Base-by-base conservation (phyloP, 371 early-diverging fungal genomes). In the Fennellomyces sp. region DNA sequence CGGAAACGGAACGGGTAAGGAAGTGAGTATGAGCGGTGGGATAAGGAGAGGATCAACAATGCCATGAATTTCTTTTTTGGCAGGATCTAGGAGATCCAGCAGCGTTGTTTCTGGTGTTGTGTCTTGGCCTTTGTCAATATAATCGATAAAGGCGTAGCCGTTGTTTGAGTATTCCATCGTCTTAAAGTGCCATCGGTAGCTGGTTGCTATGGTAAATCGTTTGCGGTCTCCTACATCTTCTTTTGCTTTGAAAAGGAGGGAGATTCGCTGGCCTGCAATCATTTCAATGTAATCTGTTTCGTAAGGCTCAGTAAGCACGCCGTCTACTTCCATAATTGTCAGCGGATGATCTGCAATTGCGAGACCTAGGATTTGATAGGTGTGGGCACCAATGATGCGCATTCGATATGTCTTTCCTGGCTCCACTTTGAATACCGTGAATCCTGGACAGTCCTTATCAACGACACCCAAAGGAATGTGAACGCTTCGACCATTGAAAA, bases 241-340 rank as follows among this genome's bases (percentile, higher is more conserved):
- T 35, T 69, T 47, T 0, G 70, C 62, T 17, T 73, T 53, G 15
- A 77, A 2, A 7, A 77, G 49, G 1, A 72, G 70, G 0, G 78
- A 78, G 41, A 70, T 72, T 3, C 78, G 72, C 27, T 78, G 78
- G 6, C 72, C 78, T 1, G 78, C 58, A 1, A 75, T 57, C 2
- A 78, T 61, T 36, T 78, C 78, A 1, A 78, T 25, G 3, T 56
- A 51, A 35, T 53, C 52, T 1, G 66, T 61, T 3, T 63, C 58
- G 27, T 66, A 70, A 1, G 73, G 75, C 30, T 78, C 58, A 0
- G 65, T 50, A 7, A 65, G 25, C 15, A 70, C 69, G 10, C 78
- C 78, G 41, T 78, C 78, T 5, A 72, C 66, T 49, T 78, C 78
- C 21, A 78, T 74, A 13, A 78, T 69, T 0, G 74, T 74, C 60